A percentile compares a stretch with the other conserved stretches of the same genome.
These are phyloP conservation scores for Melampsora larici-populina DNA, from an alignment of 1,284 basidiomycete genomes.

Conservation along the genomic window DNA sequence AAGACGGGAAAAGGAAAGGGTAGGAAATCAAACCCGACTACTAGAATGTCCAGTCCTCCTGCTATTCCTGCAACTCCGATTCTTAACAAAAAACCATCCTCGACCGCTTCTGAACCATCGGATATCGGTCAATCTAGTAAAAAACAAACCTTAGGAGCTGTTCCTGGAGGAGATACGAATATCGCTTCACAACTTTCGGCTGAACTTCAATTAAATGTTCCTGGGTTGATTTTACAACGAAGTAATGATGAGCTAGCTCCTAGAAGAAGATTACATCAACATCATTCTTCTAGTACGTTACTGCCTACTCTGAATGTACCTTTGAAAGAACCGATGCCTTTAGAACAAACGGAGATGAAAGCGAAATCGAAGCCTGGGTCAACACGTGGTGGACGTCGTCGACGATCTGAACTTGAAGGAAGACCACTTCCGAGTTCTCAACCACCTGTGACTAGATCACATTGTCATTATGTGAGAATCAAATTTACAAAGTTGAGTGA, in stretches of 20 bases:
- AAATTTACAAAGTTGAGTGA: constrained; percentile 12
- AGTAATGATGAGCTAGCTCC: background rate
- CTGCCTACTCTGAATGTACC: background rate
- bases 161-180: background rate
- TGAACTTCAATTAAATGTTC: background rate
- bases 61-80: background rate
- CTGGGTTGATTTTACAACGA: background rate
- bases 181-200: constrained; percentile 4
- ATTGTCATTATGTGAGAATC: constrained; percentile 43
- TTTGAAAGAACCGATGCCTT: background rate
- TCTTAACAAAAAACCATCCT: background rate
- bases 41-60: background rate
- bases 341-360: background rate
- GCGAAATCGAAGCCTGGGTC: background rate
- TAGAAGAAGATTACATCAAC: constrained; percentile 24
- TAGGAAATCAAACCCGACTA: background rate
- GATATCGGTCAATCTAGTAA: background rate
- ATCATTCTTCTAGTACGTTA: constrained; percentile 22
- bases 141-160: background rate
- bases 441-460: constrained; percentile 43
- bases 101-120: background rate
- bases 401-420: constrained; percentile 16
- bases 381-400: constrained; percentile 1
- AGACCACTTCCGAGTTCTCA: constrained; percentile 24
- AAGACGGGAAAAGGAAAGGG: background rate